These are phyloP conservation scores for Solanum hybrid DNA, from an alignment of 305 asterid genomes.

Conservation along the genomic window DNA sequence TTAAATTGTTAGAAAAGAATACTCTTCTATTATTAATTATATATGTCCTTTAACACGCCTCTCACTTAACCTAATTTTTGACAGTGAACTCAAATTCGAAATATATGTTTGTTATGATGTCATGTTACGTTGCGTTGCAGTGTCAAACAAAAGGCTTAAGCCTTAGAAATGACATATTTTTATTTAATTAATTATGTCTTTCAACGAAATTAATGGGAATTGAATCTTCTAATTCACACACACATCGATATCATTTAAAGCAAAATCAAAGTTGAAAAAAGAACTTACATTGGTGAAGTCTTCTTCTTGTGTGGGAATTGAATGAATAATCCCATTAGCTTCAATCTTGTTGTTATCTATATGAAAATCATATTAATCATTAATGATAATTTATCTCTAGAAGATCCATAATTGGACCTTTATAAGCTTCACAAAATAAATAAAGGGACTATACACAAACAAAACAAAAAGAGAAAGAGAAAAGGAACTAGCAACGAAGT, in stretches of 20 bases:
- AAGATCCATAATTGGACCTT: background rate
- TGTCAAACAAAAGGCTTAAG: background rate
- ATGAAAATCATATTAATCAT: background rate
- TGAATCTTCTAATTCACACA: too few species aligned
- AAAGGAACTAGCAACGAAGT: background rate
- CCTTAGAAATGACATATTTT: background rate
- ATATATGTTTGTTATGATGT: background rate
- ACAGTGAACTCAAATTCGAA: background rate
- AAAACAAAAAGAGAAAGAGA: background rate
- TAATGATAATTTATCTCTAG: background rate
- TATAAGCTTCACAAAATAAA: background rate
- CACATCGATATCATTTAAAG: background rate
- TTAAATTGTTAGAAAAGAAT: too few species aligned
- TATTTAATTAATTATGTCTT: too few species aligned
- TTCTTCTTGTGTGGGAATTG: background rate
- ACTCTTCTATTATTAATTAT: too few species aligned
- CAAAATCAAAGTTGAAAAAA: background rate
- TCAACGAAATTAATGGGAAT: background rate
- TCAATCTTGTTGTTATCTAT: background rate
- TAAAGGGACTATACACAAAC: background rate
- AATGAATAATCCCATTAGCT: background rate
- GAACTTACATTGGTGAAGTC: conserved; percentile 12
- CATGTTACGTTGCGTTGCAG: background rate
- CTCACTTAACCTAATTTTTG: too few species aligned
- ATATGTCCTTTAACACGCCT: too few species aligned